phyloP scores from a whole-genome alignment of 768 basidiomycete genomes.

The Polyporus arcularius region DNA sequence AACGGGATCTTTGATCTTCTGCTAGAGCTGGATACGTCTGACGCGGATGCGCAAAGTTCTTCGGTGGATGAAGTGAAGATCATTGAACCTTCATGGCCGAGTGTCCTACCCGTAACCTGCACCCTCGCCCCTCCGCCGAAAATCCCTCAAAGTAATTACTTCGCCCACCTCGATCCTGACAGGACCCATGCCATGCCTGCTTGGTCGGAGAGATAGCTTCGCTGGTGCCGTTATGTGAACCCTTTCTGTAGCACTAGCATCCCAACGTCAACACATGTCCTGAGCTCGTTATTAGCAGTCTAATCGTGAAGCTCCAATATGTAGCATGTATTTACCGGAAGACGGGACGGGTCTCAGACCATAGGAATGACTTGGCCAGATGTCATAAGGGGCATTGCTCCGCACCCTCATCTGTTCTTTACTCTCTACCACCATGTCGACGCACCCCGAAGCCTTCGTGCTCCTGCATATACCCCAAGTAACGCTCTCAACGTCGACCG shows the following conservation, averaged over 20 bases:
- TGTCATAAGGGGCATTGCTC: no score
- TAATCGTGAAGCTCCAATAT: no score
- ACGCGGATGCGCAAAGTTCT: background rate
- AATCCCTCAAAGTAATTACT: background rate
- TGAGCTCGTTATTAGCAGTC: no score
- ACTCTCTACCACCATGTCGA: conserved; percentile 17
- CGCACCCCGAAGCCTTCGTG: conserved; percentile 44
- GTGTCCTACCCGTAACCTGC: background rate
- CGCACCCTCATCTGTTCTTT: conserved; percentile 27
- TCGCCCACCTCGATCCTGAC: background rate
- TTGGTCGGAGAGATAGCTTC: no score
- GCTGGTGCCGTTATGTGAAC: no score
- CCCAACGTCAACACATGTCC: no score
- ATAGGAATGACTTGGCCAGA: no score
- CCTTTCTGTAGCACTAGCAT: no score
- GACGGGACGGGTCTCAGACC: no score
- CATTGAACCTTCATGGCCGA: background rate
- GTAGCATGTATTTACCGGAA: no score
- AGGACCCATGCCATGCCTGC: no score
- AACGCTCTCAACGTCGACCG: conserved; percentile 38
- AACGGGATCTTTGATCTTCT: conserved; percentile 7
- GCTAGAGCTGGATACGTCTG: conserved; percentile 1
- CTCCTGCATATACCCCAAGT: conserved; percentile 55
- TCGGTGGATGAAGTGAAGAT: background rate
- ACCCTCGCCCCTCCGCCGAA: background rate